Percentiles rank a stretch among this genome's conserved stretches.
phyloP scores from a whole-genome alignment of 1,284 basidiomycete genomes.

The Leccinum proliferum region DNA sequence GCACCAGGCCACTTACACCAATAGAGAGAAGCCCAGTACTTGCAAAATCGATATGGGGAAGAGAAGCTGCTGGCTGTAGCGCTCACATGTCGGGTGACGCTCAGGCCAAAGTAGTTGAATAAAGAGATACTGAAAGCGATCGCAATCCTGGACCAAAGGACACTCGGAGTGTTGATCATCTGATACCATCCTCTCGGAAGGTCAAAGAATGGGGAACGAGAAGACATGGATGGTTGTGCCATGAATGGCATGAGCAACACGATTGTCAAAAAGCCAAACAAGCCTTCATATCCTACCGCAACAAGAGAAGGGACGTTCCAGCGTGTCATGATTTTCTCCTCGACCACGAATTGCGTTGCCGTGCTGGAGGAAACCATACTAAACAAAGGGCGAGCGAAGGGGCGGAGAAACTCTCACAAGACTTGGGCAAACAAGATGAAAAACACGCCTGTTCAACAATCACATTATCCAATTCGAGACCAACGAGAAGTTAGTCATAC shows the following conservation, averaged over 20 bases:
- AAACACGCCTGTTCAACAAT: slow-evolving; percentile 59
- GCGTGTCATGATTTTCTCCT: slow-evolving; percentile 78
- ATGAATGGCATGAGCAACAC: slow-evolving; percentile 72
- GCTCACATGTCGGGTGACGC: slow-evolving; percentile 86
- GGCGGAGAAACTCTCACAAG: slow-evolving; percentile 56
- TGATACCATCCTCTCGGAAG: slow-evolving; percentile 87
- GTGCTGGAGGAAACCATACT: slow-evolving; percentile 46
- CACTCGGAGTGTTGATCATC: slow-evolving; percentile 74
- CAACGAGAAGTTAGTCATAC: slow-evolving; percentile 34
- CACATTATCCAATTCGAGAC: slow-evolving; percentile 1
- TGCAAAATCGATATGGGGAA: slow-evolving; percentile 86
- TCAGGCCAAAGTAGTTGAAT: slow-evolving; percentile 95
- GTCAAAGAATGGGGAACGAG: slow-evolving; percentile 83
- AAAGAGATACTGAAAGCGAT: slow-evolving; percentile 85
- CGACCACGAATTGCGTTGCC: slow-evolving; percentile 91
- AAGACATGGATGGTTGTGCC: slow-evolving; percentile 46
- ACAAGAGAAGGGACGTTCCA: slow-evolving; percentile 90
- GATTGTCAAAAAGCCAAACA: slow-evolving; percentile 84
- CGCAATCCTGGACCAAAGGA: slow-evolving; percentile 73
- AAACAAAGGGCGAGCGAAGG: slow-evolving; percentile 14
- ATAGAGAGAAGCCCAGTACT: slow-evolving; percentile 81
- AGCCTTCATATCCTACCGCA: slow-evolving; percentile 92
- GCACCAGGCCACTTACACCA: slow-evolving; percentile 57
- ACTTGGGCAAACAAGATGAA: slow-evolving; percentile 96
- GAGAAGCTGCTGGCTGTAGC: slow-evolving; percentile 80